phyloP scores from a whole-genome alignment of 2,329 filamentous ascomycete species.

The Ascochyta fabae region DNA sequence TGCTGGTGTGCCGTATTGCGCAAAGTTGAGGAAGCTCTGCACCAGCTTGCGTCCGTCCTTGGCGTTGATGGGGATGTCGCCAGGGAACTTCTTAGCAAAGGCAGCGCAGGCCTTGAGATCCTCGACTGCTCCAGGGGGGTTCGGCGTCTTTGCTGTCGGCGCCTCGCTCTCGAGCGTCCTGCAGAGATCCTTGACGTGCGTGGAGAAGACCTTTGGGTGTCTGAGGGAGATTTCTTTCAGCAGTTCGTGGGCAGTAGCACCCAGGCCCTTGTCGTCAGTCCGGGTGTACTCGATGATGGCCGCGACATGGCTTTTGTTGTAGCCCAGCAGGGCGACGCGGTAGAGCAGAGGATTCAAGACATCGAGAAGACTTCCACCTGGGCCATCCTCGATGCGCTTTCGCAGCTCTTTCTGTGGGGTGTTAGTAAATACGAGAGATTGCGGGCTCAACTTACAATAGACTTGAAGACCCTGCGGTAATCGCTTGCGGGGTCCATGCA shows the following conservation, averaged over 20 bases:
- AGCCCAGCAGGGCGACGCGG: constrained; percentile 81
- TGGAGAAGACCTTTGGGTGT: constrained; percentile 89
- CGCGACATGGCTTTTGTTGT: constrained; percentile 92
- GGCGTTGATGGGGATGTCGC: constrained; percentile 71
- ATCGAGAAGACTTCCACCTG: constrained; percentile 71
- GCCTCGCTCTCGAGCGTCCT: constrained; percentile 82
- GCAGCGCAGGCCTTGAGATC: constrained; percentile 93
- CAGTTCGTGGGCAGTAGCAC: constrained; percentile 81
- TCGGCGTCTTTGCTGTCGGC: constrained; percentile 70
- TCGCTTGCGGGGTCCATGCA: constrained; percentile 85
- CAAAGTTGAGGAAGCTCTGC: constrained; percentile 81
- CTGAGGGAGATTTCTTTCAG: constrained; percentile 89
- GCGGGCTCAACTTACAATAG: constrained; percentile 59
- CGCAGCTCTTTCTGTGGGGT: constrained; percentile 72
- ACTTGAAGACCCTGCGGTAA: constrained; percentile 87
- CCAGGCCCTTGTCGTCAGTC: constrained; percentile 80
- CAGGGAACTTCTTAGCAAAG: constrained; percentile 84
- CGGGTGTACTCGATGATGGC: constrained; percentile 88
- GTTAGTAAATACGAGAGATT: constrained; percentile 17
- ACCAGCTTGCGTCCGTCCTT: constrained; percentile 75
- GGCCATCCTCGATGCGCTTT: constrained; percentile 76
- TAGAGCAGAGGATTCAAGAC: constrained; percentile 85
- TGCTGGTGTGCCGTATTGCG: constrained; percentile 79
- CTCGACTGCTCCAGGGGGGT: constrained; percentile 79
- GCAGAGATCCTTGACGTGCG: constrained; percentile 89